Conservation (phyloP, 2,329 filamentous ascomycete genomes). For the Cordyceps cateniannulata region DNA sequence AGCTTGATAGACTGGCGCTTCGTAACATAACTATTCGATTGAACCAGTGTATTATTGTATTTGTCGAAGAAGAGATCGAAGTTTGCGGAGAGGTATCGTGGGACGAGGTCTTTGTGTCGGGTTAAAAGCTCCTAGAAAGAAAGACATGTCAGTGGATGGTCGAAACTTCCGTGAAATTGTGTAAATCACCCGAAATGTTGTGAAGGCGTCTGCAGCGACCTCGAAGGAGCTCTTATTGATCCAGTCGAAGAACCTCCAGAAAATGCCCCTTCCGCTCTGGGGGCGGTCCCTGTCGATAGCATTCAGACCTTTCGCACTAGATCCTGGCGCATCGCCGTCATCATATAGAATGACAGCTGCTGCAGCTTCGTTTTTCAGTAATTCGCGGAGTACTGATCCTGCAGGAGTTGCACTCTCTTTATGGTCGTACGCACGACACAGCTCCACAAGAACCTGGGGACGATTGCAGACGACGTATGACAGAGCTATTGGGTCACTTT, state of each 20-base stretch:
- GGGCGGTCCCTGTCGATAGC: slow-evolving; percentile 70
- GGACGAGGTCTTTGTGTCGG: slow-evolving; percentile 85
- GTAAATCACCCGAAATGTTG: slow-evolving; percentile 73
- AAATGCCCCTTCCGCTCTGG: slow-evolving; percentile 76
- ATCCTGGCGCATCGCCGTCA: slow-evolving; percentile 66
- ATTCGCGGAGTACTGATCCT: slow-evolving; percentile 81
- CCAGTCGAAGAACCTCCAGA: slow-evolving; percentile 97
- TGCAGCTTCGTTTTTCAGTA: slow-evolving; percentile 82
- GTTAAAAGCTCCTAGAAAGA: slow-evolving; percentile 74
- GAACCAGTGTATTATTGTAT: slow-evolving; percentile 82
- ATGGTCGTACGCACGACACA: slow-evolving; percentile 85
- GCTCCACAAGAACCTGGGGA: slow-evolving; percentile 78
- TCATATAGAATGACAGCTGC: slow-evolving; percentile 91
- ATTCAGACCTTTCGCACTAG: slow-evolving; percentile 67
- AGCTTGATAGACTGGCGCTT: slow-evolving; percentile 98
- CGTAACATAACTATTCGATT: slow-evolving; percentile 93
- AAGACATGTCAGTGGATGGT: not conserved
- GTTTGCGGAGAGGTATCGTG: slow-evolving; percentile 80
- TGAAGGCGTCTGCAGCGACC: slow-evolving; percentile 94
- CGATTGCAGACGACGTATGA: slow-evolving; percentile 82
- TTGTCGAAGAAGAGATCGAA: slow-evolving; percentile 89
- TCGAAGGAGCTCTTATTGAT: slow-evolving; percentile 96
- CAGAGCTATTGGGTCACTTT: slow-evolving; percentile 74
- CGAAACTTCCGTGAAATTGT: not conserved
- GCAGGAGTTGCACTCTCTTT: slow-evolving; percentile 89